Conservation (phyloP, 495 filamentous ascomycete genomes). For the Astrothelium macrocarpum region DNA sequence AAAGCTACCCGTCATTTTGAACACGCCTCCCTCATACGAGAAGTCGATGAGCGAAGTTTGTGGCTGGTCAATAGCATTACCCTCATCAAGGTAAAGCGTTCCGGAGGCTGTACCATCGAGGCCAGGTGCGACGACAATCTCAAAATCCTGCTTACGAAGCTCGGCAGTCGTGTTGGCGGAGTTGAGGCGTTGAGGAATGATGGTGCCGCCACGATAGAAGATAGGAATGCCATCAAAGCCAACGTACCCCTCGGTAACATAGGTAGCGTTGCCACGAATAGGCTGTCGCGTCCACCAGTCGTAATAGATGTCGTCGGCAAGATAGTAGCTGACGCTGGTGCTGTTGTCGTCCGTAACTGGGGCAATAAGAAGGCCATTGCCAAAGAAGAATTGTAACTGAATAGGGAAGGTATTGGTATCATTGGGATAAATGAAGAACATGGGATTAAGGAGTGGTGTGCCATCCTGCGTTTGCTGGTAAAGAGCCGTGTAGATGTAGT, state of each 20-base stretch:
- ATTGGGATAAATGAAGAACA: slow-evolving; percentile 63
- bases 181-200: slow-evolving; percentile 54
- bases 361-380: slow-evolving; percentile 58
- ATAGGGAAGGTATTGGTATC: slow-evolving; percentile 53
- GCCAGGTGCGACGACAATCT: slow-evolving; percentile 58
- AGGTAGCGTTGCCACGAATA: slow-evolving; percentile 47
- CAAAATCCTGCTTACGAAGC: slow-evolving; percentile 56
- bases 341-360: slow-evolving; percentile 57
- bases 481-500: slow-evolving; percentile 76
- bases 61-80: slow-evolving; percentile 24
- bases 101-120: slow-evolving; percentile 40
- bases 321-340: slow-evolving; percentile 60
- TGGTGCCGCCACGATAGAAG: slow-evolving; percentile 58
- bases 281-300: slow-evolving; percentile 57
- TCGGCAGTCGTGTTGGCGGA: slow-evolving; percentile 61
- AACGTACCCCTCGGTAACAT: slow-evolving; percentile 44
- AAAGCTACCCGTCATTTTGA: slow-evolving; percentile 20
- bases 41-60: slow-evolving; percentile 26
- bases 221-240: slow-evolving; percentile 60
- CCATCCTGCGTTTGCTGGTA: slow-evolving; percentile 56
- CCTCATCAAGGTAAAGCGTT: slow-evolving; percentile 42
- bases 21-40: slow-evolving; percentile 15
- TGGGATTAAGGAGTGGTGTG: slow-evolving; percentile 55
- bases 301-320: slow-evolving; percentile 68
- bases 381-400: slow-evolving; percentile 66